Percentiles rank a stretch among this genome's conserved stretches.
phyloP scores from a whole-genome alignment of 2,329 filamentous ascomycete species.

The Huntiella abstrusa region DNA sequence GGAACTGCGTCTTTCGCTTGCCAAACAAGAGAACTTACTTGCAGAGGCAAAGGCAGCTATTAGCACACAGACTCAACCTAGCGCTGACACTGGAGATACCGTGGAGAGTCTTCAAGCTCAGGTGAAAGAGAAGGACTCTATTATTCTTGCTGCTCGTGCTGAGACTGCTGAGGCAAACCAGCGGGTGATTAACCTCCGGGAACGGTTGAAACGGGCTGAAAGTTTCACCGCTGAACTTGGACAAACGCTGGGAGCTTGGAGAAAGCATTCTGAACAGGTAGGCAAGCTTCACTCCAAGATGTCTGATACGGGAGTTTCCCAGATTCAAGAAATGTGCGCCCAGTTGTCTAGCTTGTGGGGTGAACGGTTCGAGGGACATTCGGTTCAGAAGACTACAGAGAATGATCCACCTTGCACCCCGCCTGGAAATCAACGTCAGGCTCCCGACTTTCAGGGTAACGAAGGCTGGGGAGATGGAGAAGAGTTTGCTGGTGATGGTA shows the following conservation, averaged over 20 bases:
- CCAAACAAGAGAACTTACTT: conserved; percentile 3
- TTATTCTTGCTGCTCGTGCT: no score
- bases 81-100: not conserved
- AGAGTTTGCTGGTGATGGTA: conserved; percentile 1
- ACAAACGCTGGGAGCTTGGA: conserved; percentile 9
- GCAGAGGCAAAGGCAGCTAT: conserved; percentile 2
- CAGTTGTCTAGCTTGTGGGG: no score
- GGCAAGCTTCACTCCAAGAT: conserved; percentile 3
- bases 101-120: not conserved
- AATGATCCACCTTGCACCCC: no score
- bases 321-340: not conserved
- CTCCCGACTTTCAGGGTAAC: no score
- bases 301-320: not conserved
- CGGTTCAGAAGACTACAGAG: no score
- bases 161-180: conserved; percentile 11
- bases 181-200: conserved; percentile 11
- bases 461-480: not conserved
- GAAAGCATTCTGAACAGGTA: conserved; percentile 4
- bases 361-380: no score
- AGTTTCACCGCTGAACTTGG: conserved; percentile 3
- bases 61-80: not conserved
- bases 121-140: not conserved
- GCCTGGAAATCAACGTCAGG: no score
- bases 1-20: conserved; percentile 1
- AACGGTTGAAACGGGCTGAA: conserved; percentile 10